Evolutionary conservation across 2,329 filamentous ascomycete genomes (phyloP).

Genomic region (Aureobasidium sp.): DNA sequence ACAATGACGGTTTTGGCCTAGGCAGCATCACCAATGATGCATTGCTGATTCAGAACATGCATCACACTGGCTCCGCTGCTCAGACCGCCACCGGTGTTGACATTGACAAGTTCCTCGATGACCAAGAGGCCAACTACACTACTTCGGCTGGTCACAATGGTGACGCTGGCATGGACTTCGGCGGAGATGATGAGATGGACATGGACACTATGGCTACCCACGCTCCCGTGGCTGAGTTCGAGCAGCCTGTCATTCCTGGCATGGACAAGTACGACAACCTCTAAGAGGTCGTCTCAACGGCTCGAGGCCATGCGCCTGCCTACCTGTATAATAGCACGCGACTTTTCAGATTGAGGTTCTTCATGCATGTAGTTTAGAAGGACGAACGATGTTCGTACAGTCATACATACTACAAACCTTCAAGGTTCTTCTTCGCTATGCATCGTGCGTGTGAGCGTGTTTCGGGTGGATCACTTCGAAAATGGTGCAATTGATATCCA

Average conservation of each 20-base stretch:
- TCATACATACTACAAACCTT: neutral
- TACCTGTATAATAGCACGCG: neutral
- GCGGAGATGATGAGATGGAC: neutral
- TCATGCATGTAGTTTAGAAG: neutral
- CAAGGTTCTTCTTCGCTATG: no score
- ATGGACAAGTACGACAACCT: neutral
- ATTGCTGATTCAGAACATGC: neutral
- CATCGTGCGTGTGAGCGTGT: neutral
- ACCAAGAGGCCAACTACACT: neutral
- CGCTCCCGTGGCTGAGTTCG: neutral
- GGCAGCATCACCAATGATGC: neutral
- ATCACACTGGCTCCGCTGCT: neutral
- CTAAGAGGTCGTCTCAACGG: neutral
- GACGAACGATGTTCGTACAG: neutral
- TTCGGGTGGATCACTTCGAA: no score
- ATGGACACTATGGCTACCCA: neutral
- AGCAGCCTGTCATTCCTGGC: neutral
- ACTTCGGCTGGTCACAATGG: neutral
- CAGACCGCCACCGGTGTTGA: neutral
- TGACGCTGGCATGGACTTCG: neutral
- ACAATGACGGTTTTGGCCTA: neutral
- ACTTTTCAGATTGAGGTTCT: neutral
- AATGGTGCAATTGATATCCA: no score
- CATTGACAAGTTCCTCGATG: neutral
- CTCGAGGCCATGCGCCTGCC: neutral